Base-by-base conservation (phyloP, 345 rosid species). In the Microthlaspi erraticum region DNA sequence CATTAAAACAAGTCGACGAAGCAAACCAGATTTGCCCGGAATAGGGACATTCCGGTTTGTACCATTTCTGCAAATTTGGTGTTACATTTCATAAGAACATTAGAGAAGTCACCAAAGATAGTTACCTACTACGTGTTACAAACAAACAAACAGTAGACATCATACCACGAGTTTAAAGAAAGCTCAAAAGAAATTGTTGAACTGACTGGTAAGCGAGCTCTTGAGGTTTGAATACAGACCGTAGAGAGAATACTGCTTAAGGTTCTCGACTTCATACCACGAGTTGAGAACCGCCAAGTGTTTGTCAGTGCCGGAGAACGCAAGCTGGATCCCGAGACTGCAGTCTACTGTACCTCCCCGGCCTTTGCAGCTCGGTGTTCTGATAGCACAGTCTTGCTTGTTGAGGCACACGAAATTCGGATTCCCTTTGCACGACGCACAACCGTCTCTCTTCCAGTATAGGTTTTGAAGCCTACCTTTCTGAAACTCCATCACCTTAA, bases 391-490 rank as follows among this genome's bases (percentile, higher is more conserved):
- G 50, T 90, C 98, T 72, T 84, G 91, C 43, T 83, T 82, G 78
- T 92, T 89, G n/a, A 92, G 89, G 79, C 98, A 92, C 60, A 88
- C 88, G 34, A 83, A 83, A 53, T 48, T 80, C 0, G 87, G 70
- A 39, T 77, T 79, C 9, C 83, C 84, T 2, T 85, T 53, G 66
- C 96, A 92, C 16, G 80, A 78, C 1, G 91, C 78, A 43, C 98
- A 92, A 6, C 93, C 98, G 68, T 92, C 96, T 72, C 98, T 84
- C 77, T 92, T 90, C 95, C 96, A 92, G 66, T 80, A 88, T 29
- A 90, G 69, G 72, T 92, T 92, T 32, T 88, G 82, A 63, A 92
- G 85, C 77, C 96, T 82, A 42, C 98, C 98, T 75, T 84, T 90
- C 77, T 86, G 78, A 61, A 84, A 89, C 76, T 92, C 95, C 64